Evolutionary conservation across 83 land plant genomes (phyloP).

Genomic region (Picea mariana): DNA sequence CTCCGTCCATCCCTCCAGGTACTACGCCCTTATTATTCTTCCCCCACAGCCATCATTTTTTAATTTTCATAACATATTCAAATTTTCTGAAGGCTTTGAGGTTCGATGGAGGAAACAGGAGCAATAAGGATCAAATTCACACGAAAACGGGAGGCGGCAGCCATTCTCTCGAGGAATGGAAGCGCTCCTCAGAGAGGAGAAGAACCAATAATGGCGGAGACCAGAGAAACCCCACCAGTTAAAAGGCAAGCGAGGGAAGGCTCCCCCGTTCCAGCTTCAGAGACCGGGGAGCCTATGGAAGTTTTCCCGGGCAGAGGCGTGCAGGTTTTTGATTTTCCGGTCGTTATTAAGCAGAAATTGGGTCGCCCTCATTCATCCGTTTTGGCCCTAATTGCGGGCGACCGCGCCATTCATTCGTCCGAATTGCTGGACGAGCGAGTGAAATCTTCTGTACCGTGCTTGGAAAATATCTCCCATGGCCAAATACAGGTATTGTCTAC

Average conservation of each 20-base stretch:
- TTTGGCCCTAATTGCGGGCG: slow-evolving; percentile 38
- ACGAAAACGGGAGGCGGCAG: neutral
- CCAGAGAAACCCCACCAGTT: no score
- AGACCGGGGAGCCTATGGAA: slow-evolving; percentile 21
- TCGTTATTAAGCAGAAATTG: slow-evolving; percentile 33
- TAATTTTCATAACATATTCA: neutral
- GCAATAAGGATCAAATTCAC: slow-evolving; percentile 15
- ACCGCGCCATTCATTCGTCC: slow-evolving; percentile 20
- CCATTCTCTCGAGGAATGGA: neutral
- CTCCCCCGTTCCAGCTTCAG: neutral
- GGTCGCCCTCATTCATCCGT: slow-evolving; percentile 60
- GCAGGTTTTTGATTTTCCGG: slow-evolving; percentile 49
- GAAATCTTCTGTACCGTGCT: neutral
- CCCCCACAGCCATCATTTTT: neutral
- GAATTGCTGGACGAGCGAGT: slow-evolving; percentile 18
- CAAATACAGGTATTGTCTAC: slow-evolving; percentile 68
- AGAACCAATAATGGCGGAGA: neutral
- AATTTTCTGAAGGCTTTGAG: neutral
- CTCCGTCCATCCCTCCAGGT: neutral
- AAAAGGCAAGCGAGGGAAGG: neutral
- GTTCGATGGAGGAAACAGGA: neutral
- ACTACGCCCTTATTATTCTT: neutral
- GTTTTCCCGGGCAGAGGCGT: slow-evolving; percentile 33
- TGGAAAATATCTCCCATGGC: slow-evolving; percentile 78
- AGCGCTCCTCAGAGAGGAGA: neutral